Percentiles rank a stretch among this genome's conserved stretches.
Conservation (phyloP, 2,329 filamentous ascomycete genomes). For the Zasmidium cellare region DNA sequence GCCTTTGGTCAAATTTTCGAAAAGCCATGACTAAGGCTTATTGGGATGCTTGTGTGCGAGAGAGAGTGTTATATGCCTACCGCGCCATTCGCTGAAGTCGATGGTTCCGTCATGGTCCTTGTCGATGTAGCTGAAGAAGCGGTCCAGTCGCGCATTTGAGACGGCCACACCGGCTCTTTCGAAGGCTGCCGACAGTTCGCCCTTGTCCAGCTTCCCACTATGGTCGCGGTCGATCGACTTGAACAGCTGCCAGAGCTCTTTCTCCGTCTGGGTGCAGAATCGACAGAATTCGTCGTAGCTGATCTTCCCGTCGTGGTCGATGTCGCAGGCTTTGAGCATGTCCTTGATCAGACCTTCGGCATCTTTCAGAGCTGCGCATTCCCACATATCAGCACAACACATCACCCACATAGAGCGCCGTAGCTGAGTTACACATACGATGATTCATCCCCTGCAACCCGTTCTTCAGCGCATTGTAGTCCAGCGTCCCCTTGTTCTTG, state of each 20-base stretch:
- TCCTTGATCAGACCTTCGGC: constrained; percentile 80
- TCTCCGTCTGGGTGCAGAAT: constrained; percentile 86
- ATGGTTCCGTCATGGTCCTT: constrained; percentile 83
- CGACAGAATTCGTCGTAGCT: constrained; percentile 88
- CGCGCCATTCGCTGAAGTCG: constrained; percentile 89
- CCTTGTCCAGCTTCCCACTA: constrained; percentile 82
- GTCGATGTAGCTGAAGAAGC: constrained; percentile 90
- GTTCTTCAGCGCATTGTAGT: constrained; percentile 79
- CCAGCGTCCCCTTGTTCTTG: constrained; percentile 73
- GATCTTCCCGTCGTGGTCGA: constrained; percentile 83
- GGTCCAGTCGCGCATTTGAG: constrained; percentile 71
- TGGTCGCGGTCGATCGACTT: constrained; percentile 80
- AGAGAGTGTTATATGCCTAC: constrained; percentile 51
- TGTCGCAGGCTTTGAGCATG: constrained; percentile 80
- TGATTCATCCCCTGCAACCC: constrained; percentile 89
- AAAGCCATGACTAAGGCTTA: no score
- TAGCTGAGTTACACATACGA: constrained; percentile 57
- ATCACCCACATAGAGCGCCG: neutral
- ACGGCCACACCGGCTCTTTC: constrained; percentile 75
- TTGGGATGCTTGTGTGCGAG: neutral
- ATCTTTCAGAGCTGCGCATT: constrained; percentile 76
- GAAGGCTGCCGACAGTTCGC: constrained; percentile 80
- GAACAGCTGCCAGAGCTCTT: constrained; percentile 79
- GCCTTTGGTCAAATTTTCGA: neutral
- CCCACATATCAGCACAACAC: constrained; percentile 7